phyloP scores from a whole-genome alignment of 306 rosid species.

The Malus asiatica region DNA sequence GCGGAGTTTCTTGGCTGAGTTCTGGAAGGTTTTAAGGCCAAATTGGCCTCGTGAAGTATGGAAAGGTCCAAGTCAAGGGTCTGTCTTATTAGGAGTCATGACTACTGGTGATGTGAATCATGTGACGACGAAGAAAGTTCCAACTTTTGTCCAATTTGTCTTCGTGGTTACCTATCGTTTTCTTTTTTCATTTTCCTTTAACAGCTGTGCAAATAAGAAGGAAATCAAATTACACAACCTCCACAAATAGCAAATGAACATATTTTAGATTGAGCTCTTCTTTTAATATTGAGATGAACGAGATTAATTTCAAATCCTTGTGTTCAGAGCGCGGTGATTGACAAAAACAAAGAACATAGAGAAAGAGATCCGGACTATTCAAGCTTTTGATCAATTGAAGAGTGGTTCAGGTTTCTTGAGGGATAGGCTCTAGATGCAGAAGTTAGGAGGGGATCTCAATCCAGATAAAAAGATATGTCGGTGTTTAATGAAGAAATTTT shows the following conservation, averaged over 20 bases:
- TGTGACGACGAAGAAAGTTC: neutral
- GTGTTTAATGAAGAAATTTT: no score
- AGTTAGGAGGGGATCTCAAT: no score
- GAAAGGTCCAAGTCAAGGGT: neutral
- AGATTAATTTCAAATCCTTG: rapidly evolving
- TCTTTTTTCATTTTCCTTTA: neutral
- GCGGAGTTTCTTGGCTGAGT: conserved; percentile 7
- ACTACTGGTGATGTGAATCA: neutral
- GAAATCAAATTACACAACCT: neutral
- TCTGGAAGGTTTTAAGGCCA: neutral
- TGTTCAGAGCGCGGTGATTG: rapidly evolving
- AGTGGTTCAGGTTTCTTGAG: no score
- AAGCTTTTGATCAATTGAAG: no score
- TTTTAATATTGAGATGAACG: neutral
- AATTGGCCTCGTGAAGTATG: neutral
- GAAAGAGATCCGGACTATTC: rapidly evolving
- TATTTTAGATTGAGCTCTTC: neutral
- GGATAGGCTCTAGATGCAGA: rapidly evolving
- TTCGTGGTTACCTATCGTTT: neutral
- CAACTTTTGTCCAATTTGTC: neutral
- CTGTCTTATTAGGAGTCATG: neutral
- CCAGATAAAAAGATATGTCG: no score
- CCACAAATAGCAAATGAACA: neutral
- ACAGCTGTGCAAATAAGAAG: neutral
- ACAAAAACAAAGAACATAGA: no score